Conservation (phyloP, 2,329 filamentous ascomycete species). For the Stemphylium vesicarium region DNA sequence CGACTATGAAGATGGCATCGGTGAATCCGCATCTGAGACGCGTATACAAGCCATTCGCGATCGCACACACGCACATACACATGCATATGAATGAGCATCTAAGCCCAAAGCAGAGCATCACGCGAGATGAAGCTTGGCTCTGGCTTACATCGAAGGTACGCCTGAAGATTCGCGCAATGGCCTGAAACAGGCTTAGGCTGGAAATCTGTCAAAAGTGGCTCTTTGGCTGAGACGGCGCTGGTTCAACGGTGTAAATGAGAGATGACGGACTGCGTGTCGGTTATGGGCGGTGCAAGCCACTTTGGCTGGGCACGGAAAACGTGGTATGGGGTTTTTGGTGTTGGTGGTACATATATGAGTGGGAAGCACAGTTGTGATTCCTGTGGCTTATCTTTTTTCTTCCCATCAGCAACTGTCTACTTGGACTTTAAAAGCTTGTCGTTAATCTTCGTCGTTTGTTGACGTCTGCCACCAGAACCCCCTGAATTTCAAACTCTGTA, state of each 20-base stretch:
- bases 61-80: too few species aligned
- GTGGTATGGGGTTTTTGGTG: neutral
- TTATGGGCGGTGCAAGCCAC: conserved; percentile 1
- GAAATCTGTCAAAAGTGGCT: neutral
- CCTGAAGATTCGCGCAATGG: neutral
- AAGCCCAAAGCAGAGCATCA: neutral
- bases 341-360: neutral
- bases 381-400: neutral
- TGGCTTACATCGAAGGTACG: neutral
- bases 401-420: neutral
- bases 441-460: neutral
- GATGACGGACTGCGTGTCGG: neutral
- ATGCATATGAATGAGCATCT: neutral
- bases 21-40: too few species aligned
- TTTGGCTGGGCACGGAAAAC: neutral
- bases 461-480: neutral
- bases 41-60: neutral
- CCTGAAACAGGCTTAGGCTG: neutral
- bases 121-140: neutral
- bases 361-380: neutral
- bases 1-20: too few species aligned
- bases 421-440: neutral
- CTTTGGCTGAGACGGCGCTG: neutral
- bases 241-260: too few species aligned
- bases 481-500: neutral